Base-by-base conservation (phyloP, 192 early-diverging fungal genomes). In the Funneliformis mosseae region DNA sequence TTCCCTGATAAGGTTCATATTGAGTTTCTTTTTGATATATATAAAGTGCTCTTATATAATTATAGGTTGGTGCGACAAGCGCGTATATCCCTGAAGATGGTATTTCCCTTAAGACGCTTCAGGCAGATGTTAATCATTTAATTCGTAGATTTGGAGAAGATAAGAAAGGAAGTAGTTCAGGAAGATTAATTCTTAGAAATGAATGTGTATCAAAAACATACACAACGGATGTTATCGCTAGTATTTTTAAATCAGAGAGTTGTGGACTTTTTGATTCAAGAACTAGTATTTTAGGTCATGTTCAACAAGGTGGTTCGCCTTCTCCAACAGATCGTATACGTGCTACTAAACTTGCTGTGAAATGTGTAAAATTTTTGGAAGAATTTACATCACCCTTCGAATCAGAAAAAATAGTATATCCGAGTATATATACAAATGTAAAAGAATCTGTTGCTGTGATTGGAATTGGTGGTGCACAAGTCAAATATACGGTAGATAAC, bases 61-160 rank as follows among this genome's bases (percentile, higher is more conserved):
- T 61, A 33, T 85, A 87, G 62, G 83, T 92, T 60, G 97, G 97
- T 69, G 96, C 97, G 2, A 97, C 94, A 9, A 94, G 92, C 0
- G 90, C 94, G 4, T 99, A 99, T 81, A 97, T 95, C 81, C 97
- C 97, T 12, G 97, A 99, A 85, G 93, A 95, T 79, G 95, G 95
- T 2, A 87, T 99, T 48, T 91, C 85, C 46, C 86, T 99, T 67
- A 84, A 88, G 16, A 89, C 89, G 63, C 87, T 99, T 43, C 96
- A 98, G 81, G 87, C 88, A 42, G 97, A 99, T 85, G 91, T 97
- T 6, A 75, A 89, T 59, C 96, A 98, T 78, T 82, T 99, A 48
- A 88, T 88, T 42, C 80, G 85, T 25, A 89, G 94, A n/a, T 99
- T 96, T 84, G 84, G 80, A 23, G 90, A 92, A 73, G 96, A 98